Evolutionary conservation across 306 rosid species (phyloP).

Genomic region (Glycine latifolia): DNA sequence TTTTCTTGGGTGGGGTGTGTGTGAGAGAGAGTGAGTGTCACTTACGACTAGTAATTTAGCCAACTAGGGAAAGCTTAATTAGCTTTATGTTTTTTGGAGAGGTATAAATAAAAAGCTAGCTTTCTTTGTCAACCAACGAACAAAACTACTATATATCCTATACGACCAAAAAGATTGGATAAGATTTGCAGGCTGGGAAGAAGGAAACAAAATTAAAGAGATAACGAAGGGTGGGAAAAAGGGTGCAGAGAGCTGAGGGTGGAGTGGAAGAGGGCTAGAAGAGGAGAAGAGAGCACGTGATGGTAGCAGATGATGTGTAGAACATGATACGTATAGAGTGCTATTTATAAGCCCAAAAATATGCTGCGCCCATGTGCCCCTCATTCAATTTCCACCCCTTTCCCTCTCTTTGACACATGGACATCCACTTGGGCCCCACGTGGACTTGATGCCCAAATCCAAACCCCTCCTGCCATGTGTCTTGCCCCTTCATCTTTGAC

Average conservation of each 20-base stretch:
- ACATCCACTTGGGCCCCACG: conserved; percentile 36
- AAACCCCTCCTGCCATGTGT: conserved; percentile 51
- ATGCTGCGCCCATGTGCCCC: conserved; percentile 60
- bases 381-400: conserved; percentile 39
- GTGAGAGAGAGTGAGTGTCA: not conserved
- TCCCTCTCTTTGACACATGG: conserved; percentile 45
- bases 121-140: conserved; percentile 60
- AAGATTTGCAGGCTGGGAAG: conserved; percentile 56
- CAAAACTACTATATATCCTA: conserved; percentile 55
- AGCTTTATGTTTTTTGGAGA: not conserved
- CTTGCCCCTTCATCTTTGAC: conserved; percentile 45
- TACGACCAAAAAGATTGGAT: conserved; percentile 66
- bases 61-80: not conserved
- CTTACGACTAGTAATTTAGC: not conserved
- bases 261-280: not conserved
- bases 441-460: conserved; percentile 56
- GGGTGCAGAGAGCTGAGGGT: no score
- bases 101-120: not conserved
- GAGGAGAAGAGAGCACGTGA: conserved; percentile 52
- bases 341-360: conserved; percentile 64
- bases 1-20: not conserved
- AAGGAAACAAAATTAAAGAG: conserved; percentile 35
- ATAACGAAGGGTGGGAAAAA: conserved; percentile 16
- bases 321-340: conserved; percentile 33
- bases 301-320: conserved; percentile 47